phyloP scores from a whole-genome alignment of 176 grass and related monocot genomes.

The Pharus latifolius region DNA sequence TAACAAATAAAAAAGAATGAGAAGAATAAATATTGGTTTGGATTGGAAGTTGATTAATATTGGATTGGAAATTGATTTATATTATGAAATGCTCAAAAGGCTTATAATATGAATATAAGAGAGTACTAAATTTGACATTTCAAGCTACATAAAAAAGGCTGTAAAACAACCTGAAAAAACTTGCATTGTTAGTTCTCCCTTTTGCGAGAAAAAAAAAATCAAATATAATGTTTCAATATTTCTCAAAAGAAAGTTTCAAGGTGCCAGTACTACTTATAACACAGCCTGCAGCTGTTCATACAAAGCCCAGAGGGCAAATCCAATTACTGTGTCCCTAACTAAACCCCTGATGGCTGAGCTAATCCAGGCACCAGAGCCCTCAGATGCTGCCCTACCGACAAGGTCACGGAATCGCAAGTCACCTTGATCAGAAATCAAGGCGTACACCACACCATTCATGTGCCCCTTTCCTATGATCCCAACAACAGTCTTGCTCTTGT shows the following conservation, averaged over 20 bases:
- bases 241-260: too few species aligned
- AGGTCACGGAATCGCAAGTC: constrained; percentile 78
- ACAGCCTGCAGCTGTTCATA: constrained; percentile 49
- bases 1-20: too few species aligned
- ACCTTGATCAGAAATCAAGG: constrained; percentile 75
- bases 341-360: constrained; percentile 40
- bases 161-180: too few species aligned
- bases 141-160: not conserved
- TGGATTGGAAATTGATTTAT: too few species aligned
- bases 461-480: constrained; percentile 77
- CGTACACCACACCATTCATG: constrained; percentile 83
- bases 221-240: too few species aligned
- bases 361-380: constrained; percentile 37
- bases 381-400: constrained; percentile 40
- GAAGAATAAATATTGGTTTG: too few species aligned
- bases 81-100: too few species aligned
- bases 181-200: too few species aligned
- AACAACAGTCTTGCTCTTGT: constrained; percentile 70
- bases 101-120: too few species aligned
- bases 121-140: not conserved
- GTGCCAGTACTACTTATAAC: not conserved
- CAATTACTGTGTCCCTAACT: constrained; percentile 65
- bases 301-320: constrained; percentile 50
- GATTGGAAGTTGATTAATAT: too few species aligned
- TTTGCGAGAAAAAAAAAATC: too few species aligned